Conservation (phyloP, 441 rosid genomes). For the Dalechampia spathulata region DNA sequence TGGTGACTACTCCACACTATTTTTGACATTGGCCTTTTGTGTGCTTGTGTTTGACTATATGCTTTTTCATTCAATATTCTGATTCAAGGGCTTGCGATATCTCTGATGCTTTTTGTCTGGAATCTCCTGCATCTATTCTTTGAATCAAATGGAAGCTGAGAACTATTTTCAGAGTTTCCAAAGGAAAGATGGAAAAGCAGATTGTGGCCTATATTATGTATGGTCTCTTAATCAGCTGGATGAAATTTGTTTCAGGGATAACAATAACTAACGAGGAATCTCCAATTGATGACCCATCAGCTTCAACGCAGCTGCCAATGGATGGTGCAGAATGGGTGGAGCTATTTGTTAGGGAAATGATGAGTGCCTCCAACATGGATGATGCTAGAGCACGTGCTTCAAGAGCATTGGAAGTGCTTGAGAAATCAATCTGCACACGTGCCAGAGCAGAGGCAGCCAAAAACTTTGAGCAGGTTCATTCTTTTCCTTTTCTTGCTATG, state of each 20-base stretch:
- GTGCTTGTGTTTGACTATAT: no score
- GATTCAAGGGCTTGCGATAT: no score
- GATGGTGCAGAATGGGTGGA: slow-evolving; percentile 64
- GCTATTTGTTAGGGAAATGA: slow-evolving; percentile 79
- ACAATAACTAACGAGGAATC: slow-evolving; percentile 32
- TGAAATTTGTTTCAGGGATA: slow-evolving; percentile 21
- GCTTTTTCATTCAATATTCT: no score
- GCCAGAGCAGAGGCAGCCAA: slow-evolving; percentile 56
- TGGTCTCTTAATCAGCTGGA: no score
- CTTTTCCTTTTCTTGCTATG: background rate
- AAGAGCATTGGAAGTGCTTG: slow-evolving; percentile 68
- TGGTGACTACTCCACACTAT: no score
- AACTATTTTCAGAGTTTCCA: no score
- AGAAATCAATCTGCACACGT: slow-evolving; percentile 66
- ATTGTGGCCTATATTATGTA: no score
- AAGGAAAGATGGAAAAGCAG: no score
- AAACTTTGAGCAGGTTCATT: slow-evolving; percentile 44
- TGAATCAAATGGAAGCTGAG: no score
- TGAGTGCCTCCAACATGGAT: slow-evolving; percentile 65
- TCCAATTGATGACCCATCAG: slow-evolving; percentile 31
- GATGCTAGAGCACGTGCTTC: slow-evolving; percentile 91
- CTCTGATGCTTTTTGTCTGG: no score
- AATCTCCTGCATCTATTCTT: no score
- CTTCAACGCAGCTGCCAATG: slow-evolving; percentile 22
- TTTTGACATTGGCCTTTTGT: no score